Base-by-base conservation (phyloP, 2,329 filamentous ascomycete species). In the Bipolaris zeicola region DNA sequence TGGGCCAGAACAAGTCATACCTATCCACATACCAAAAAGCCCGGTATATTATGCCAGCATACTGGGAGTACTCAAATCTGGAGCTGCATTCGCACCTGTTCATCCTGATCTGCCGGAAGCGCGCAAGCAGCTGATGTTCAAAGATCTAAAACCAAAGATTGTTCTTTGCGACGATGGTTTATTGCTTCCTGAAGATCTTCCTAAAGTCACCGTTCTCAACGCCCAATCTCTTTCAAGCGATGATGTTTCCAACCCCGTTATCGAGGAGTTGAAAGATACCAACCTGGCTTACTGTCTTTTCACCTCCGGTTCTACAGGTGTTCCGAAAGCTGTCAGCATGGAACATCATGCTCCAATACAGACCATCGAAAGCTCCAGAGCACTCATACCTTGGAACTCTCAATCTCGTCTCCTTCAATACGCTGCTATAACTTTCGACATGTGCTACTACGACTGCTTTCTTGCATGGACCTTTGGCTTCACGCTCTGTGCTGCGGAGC, bases 381-480 rank as follows among this genome's bases (percentile, higher is more conserved):
- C 63, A 1, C 51, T 77, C 6, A 65, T 80, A n/a, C 77, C 77
- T 8, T 79, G 78, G 77, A 68, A 60, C 8, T 33, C 61, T 20
- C 60, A 67, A 18, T 78, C 76, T 13, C 68, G 76, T 36, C 64
- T 80, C 7, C 60, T 80, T 10, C 78, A 80, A 55, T 80, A 78
- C 56, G 78, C 78, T 31, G 77, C 77, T 10, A 71, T 68, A 4
- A 77, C 76, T 7, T 79, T 79, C 54, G 78, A 80, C 55, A 80
- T 80, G 78, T 80, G 78, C 55, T 80, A 80, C 57, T 80, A 78
- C 50, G 78, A 80, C 59, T 79, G 78, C 64, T 80, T 80, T 58
- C 67, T 80, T 49, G 77, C 77, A 10, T 80, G 78, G 78, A 72
- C 71, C 8, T 74, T 77, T 50, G 78, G 78, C 1, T 78, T 80